Conservation (phyloP, 2,329 filamentous ascomycete genomes). For the Colletotrichum spinosum region DNA sequence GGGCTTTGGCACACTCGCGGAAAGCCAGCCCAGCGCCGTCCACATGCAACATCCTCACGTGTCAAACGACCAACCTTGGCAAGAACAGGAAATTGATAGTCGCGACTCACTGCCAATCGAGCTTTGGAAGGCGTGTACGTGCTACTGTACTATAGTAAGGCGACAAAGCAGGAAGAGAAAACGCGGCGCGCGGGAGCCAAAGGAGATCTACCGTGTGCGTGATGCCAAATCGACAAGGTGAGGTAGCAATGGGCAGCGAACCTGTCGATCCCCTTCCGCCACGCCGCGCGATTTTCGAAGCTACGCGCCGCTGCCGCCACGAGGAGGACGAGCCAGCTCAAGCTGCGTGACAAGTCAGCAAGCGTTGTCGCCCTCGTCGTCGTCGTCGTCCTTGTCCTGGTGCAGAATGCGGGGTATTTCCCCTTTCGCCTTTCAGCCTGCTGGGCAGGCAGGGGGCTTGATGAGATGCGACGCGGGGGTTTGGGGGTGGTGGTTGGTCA, state of each 20-base stretch:
- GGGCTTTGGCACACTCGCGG: too few species aligned
- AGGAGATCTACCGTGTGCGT: too few species aligned
- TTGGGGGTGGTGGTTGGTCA: not conserved
- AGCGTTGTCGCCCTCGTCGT: constrained; percentile 1
- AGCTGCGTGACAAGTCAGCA: not conserved
- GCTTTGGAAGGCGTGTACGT: too few species aligned
- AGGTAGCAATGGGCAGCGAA: not conserved
- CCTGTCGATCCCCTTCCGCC: not conserved
- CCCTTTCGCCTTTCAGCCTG: not conserved
- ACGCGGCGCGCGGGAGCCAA: too few species aligned
- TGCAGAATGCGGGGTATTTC: constrained; percentile 16
- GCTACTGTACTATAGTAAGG: too few species aligned
- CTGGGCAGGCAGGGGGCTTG: not conserved
- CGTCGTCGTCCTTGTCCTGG: not conserved
- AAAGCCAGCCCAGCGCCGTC: too few species aligned
- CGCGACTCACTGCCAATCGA: too few species aligned
- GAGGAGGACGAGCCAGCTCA: not conserved
- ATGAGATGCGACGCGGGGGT: constrained; percentile 14
- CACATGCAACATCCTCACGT: too few species aligned
- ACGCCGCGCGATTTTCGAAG: constrained; percentile 11
- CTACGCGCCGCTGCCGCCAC: constrained; percentile 32
- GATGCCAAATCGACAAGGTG: not conserved
- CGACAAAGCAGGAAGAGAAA: too few species aligned
- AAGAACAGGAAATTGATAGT: too few species aligned
- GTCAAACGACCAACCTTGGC: too few species aligned